Evolutionary conservation across 352 stramenopile genomes (phyloP).

Genomic region (Globisporangium nodosum): DNA sequence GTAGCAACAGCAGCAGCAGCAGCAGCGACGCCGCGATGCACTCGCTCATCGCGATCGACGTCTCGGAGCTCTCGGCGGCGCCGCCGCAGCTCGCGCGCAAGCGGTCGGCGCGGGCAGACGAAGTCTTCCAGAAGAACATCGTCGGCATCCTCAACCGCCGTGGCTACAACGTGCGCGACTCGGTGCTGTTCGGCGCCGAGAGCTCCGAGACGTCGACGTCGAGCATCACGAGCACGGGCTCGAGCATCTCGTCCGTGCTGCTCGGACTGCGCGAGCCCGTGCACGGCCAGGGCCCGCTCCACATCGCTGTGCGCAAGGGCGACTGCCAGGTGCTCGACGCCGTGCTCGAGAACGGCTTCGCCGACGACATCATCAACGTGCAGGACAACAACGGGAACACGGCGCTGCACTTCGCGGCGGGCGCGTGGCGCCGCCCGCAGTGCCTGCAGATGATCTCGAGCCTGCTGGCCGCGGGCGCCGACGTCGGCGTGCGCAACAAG

Average conservation of each 20-base stretch:
- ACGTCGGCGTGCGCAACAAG: slow-evolving; percentile 52
- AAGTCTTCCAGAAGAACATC: slow-evolving; percentile 65
- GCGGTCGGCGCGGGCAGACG: slow-evolving; percentile 28
- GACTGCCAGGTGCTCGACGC: slow-evolving; percentile 68
- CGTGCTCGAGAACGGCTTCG: slow-evolving; percentile 61
- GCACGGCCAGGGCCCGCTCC: slow-evolving; percentile 69
- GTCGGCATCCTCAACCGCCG: slow-evolving; percentile 76
- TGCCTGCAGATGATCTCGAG: slow-evolving; percentile 37
- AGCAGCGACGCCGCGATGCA: slow-evolving; percentile 3
- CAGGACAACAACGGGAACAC: slow-evolving; percentile 80
- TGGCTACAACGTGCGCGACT: slow-evolving; percentile 78
- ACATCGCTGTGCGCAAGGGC: slow-evolving; percentile 73
- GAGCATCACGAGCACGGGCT: slow-evolving; percentile 56
- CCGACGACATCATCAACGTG: slow-evolving; percentile 61
- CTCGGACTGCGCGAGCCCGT: slow-evolving; percentile 64
- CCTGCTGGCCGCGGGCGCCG: slow-evolving; percentile 48
- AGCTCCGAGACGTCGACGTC: slow-evolving; percentile 49
- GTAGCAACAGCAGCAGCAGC: slow-evolving; percentile 1
- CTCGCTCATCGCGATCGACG: slow-evolving; percentile 6
- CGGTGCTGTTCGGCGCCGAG: slow-evolving; percentile 28
- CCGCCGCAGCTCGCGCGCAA: slow-evolving; percentile 4
- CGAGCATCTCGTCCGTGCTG: slow-evolving; percentile 61
- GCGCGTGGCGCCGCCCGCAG: slow-evolving; percentile 47
- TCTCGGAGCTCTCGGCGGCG: neutral
- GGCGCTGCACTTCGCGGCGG: slow-evolving; percentile 70